Percentiles rank a stretch among this genome's conserved stretches.
Conservation (phyloP, 495 filamentous ascomycete species). For the Neurospora africana region DNA sequence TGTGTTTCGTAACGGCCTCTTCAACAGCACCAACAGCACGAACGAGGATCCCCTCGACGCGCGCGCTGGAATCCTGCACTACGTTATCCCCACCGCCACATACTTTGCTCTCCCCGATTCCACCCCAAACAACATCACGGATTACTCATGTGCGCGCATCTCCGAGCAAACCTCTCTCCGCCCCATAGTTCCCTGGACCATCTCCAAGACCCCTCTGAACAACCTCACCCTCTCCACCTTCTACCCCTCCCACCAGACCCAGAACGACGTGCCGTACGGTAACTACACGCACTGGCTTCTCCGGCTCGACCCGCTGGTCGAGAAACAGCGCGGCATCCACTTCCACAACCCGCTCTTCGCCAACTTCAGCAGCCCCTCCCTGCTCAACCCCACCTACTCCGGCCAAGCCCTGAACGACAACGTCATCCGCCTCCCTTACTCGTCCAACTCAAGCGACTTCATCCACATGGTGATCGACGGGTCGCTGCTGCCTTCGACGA, state of each 20-base stretch:
- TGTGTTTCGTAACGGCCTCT: background rate
- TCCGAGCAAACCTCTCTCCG: constrained; percentile 3
- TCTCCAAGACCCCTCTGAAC: constrained; percentile 2
- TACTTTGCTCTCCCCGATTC: background rate
- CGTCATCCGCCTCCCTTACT: background rate
- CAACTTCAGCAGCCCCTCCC: constrained; percentile 5
- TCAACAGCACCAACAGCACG: background rate
- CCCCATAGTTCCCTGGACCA: constrained; percentile 14
- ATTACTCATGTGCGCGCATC: constrained; percentile 1
- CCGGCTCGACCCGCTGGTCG: constrained; percentile 20
- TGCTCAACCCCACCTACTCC: constrained; percentile 1
- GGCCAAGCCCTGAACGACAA: background rate
- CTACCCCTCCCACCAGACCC: constrained; percentile 8
- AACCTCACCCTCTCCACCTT: constrained; percentile 2
- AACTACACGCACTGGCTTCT: constrained; percentile 13
- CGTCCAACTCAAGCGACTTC: background rate
- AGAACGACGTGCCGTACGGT: constrained; percentile 11
- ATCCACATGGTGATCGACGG: constrained; percentile 11
- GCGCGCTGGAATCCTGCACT: constrained; percentile 21
- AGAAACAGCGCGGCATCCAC: background rate
- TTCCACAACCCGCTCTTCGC: constrained; percentile 3
- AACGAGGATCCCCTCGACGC: background rate
- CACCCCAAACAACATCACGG: background rate
- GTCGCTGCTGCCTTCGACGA: background rate
- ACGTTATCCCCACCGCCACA: constrained; percentile 7